Evolutionary conservation across 495 filamentous ascomycete genomes (phyloP).

Genomic region (Xylaria palmicola): DNA sequence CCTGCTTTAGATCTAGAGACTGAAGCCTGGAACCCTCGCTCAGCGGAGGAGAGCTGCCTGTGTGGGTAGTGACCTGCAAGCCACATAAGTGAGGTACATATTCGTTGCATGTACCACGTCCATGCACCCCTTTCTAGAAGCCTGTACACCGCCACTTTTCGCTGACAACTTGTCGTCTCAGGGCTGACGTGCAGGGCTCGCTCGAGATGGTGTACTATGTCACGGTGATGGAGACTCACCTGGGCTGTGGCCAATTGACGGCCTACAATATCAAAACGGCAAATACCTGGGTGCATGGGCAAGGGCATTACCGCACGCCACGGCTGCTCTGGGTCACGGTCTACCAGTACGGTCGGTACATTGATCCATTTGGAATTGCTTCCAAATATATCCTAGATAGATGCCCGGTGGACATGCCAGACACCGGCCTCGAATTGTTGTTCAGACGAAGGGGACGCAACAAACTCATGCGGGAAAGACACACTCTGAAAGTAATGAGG

Average conservation of each 20-base stretch:
- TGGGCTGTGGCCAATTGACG: slow-evolving; percentile 2
- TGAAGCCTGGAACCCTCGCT: background rate
- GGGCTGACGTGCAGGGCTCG: slow-evolving; percentile 16
- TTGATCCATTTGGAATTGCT: slow-evolving; percentile 8
- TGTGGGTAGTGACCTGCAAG: slow-evolving; percentile 1
- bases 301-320: background rate
- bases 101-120: background rate
- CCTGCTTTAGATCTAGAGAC: slow-evolving; percentile 4
- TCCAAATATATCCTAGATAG: slow-evolving; percentile 12
- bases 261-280: background rate
- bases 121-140: slow-evolving; percentile 11
- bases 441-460: too few species aligned
- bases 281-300: background rate
- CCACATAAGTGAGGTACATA: background rate
- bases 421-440: background rate
- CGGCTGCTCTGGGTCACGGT: background rate
- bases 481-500: background rate
- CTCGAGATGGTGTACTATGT: background rate
- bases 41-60: background rate
- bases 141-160: slow-evolving; percentile 16
- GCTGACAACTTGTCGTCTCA: slow-evolving; percentile 1
- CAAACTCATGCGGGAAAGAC: too few species aligned
- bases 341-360: background rate
- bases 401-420: background rate
- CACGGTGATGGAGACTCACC: background rate